Base-by-base conservation (phyloP, 306 rosid species). In the Malus sylvestris region DNA sequence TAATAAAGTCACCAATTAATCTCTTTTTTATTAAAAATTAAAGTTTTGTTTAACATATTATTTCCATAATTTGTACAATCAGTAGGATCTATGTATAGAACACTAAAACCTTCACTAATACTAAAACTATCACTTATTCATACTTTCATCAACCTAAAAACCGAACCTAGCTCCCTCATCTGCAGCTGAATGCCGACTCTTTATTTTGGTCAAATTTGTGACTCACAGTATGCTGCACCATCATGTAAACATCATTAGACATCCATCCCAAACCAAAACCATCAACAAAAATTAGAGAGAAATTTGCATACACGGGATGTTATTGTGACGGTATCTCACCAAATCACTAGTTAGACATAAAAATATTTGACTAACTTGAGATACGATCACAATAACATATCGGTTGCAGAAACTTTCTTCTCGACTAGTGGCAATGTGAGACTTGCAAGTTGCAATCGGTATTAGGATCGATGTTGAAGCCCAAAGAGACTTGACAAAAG, bases 401-500 rank as follows among this genome's bases (percentile, higher is more conserved):
- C 2, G 0, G 0, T 14, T 46, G 18, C 2, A 46, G 1, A 15
- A 2, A 46, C 5, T 46, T 14, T 46, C 2, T 13, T 55, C 10
- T 18, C n/a, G 2, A 55, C 23, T 20, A 55, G 14, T 55, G 2
- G 12, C 4, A 0, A 55, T 4, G 57, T 12, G 62, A 66, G 72
- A 32, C 76, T 83, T 68, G 82, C 73, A 79, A 72, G 62, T 22
- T 82, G 62, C 93, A 89, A 6, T 88, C 80, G 16, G 80, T 82
- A 13, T 79, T 78, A 1, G 90, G 93, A 70, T 75, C 81, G 68
- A 89, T 35, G 30, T 73, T 71, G 80, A 89, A 89, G 77, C 92
- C 97, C 68, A 89, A 45, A 76, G 84, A 83, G 80, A 88, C 60
- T 10, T 87, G 86, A 53, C 97, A 89, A n/a, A 88, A 79, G 72